Conservation (phyloP, 1,139 yeast genomes). For the Pichia sp. region DNA sequence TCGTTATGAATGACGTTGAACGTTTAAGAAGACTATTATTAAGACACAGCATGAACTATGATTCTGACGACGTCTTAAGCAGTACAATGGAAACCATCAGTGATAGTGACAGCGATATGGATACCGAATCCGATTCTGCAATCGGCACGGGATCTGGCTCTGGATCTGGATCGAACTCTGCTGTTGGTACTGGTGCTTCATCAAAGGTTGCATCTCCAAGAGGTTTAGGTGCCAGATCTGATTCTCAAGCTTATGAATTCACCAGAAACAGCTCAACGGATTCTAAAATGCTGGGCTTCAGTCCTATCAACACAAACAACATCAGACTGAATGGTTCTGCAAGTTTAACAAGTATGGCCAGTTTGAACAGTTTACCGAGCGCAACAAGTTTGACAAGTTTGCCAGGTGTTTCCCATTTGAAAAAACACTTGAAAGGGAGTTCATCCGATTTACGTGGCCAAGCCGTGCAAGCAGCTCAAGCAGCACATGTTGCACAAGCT, state of each 20-base stretch:
- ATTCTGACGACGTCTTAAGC: slow-evolving; percentile 57
- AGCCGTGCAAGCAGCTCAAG: slow-evolving; percentile 12
- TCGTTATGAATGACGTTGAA: slow-evolving; percentile 20
- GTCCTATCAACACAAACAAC: neutral
- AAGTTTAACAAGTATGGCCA: slow-evolving; percentile 14
- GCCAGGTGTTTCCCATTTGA: slow-evolving; percentile 9
- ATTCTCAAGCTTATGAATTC: slow-evolving; percentile 33
- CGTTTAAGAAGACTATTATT: slow-evolving; percentile 17
- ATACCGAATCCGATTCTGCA: neutral
- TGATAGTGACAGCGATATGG: slow-evolving; percentile 31
- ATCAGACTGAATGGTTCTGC: slow-evolving; percentile 4
- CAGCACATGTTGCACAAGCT: neutral
- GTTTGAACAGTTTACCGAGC: slow-evolving; percentile 11
- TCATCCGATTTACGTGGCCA: slow-evolving; percentile 18
- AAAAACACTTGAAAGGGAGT: slow-evolving; percentile 17
- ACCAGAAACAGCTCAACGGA: slow-evolving; percentile 10
- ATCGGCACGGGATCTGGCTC: neutral
- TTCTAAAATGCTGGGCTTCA: slow-evolving; percentile 10
- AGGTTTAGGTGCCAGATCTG: slow-evolving; percentile 24
- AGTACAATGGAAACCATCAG: slow-evolving; percentile 28
- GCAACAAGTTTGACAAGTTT: slow-evolving; percentile 9
- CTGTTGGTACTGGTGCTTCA: neutral
- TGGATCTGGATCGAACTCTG: neutral
- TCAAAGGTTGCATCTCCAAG: slow-evolving; percentile 11
- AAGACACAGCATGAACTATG: slow-evolving; percentile 31